phyloP scores from a whole-genome alignment of 352 stramenopile genomes.

The Phytophthora hibernalis region DNA sequence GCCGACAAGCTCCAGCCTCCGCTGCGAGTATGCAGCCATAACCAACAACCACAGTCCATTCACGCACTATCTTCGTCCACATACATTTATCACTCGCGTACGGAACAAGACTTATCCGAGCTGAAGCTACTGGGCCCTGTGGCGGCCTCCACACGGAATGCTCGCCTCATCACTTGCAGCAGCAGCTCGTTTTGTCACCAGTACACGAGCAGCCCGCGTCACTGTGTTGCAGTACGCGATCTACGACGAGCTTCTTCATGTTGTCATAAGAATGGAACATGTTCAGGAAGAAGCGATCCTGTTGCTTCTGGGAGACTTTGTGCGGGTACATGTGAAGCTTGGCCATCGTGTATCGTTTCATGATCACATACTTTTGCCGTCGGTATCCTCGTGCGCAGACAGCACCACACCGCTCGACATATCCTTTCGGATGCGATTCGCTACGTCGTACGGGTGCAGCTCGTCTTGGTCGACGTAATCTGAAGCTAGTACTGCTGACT shows the following conservation, averaged over 20 bases:
- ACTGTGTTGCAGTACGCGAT: slow-evolving; percentile 37
- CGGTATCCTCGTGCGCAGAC: slow-evolving; percentile 48
- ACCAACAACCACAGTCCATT: no score
- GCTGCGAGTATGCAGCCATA: no score
- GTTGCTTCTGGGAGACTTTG: slow-evolving; percentile 59
- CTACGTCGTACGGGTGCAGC: slow-evolving; percentile 65
- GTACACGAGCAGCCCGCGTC: slow-evolving; percentile 35
- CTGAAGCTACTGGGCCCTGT: slow-evolving; percentile 12
- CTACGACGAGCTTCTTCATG: slow-evolving; percentile 62
- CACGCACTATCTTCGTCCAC: no score
- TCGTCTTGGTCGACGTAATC: slow-evolving; percentile 81
- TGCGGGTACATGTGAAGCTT: slow-evolving; percentile 82
- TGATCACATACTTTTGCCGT: slow-evolving; percentile 68
- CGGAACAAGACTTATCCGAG: background rate
- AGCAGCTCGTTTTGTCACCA: slow-evolving; percentile 28
- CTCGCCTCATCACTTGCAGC: slow-evolving; percentile 32
- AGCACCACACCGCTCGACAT: slow-evolving; percentile 71
- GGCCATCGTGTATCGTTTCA: slow-evolving; percentile 74
- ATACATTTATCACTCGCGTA: no score
- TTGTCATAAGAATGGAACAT: slow-evolving; percentile 65
- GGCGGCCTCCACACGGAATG: slow-evolving; percentile 24
- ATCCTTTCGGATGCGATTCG: slow-evolving; percentile 70
- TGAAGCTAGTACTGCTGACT: slow-evolving; percentile 60
- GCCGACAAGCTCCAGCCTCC: no score
- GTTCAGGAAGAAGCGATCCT: slow-evolving; percentile 60